phyloP scores from a whole-genome alignment of 345 rosid species.

The Mercurialis annua region DNA sequence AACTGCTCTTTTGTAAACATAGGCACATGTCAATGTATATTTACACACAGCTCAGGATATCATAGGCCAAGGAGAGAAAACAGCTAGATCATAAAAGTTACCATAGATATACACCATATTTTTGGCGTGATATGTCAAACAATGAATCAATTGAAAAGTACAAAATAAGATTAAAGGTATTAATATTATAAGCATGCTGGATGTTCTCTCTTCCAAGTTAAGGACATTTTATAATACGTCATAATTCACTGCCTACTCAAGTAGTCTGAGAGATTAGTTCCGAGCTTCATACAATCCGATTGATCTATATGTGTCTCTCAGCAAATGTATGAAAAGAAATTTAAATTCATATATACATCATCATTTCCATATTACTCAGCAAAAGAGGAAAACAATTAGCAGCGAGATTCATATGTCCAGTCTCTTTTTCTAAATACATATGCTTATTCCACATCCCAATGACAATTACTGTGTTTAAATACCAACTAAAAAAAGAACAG shows the following conservation, averaged over 20 bases:
- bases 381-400: too few relatives aligned
- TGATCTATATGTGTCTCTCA: background rate
- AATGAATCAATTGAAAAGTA: conserved; percentile 3
- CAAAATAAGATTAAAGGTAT: conserved; percentile 5
- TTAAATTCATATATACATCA: too few relatives aligned
- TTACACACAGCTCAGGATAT: conserved; percentile 5
- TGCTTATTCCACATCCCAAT: background rate
- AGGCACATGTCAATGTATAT: conserved; percentile 3
- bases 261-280: background rate
- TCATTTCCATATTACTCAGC: too few relatives aligned
- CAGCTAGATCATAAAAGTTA: conserved; percentile 1
- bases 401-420: too few relatives aligned
- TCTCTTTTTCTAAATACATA: too few relatives aligned
- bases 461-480: background rate
- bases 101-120: conserved; percentile 15
- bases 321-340: background rate
- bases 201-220: background rate
- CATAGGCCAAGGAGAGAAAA: conserved; percentile 9
- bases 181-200: conserved; percentile 7
- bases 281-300: background rate
- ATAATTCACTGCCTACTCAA: background rate
- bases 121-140: conserved; percentile 26
- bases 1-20: conserved; percentile 48
- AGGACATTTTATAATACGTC: background rate
- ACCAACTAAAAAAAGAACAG: background rate